phyloP scores from a whole-genome alignment of 1,284 basidiomycete species.

The Melanopsichium pennsylvanicum region DNA sequence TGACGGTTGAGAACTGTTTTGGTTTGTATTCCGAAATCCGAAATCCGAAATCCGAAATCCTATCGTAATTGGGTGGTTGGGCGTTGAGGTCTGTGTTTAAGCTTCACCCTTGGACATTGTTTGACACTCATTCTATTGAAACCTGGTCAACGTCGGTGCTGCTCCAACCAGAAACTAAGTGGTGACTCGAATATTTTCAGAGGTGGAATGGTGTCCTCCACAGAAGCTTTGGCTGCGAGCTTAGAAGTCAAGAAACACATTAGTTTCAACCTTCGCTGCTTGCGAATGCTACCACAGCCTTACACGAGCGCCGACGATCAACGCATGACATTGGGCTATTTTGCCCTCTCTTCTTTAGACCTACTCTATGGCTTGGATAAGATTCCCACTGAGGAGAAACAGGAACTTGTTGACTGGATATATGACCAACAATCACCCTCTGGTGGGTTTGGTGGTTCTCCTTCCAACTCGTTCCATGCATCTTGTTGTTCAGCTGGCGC shows the following conservation, averaged over 20 bases:
- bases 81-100: neutral
- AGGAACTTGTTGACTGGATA: slow-evolving; percentile 73
- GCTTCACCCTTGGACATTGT: slow-evolving; percentile 2
- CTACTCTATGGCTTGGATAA: slow-evolving; percentile 40
- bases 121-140: no score
- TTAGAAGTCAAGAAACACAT: slow-evolving; percentile 45
- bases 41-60: slow-evolving; percentile 2
- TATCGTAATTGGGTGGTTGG: no score
- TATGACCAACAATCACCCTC: slow-evolving; percentile 78
- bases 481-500: neutral
- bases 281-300: slow-evolving; percentile 54
- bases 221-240: neutral
- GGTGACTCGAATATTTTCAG: no score
- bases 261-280: slow-evolving; percentile 55
- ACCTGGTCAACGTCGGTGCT: no score
- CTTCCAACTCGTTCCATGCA: neutral
- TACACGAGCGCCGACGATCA: slow-evolving; percentile 60
- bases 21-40: no score
- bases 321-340: slow-evolving; percentile 62
- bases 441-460: slow-evolving; percentile 53
- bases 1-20: no score
- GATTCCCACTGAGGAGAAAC: slow-evolving; percentile 19
- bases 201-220: no score
- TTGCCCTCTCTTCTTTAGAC: slow-evolving; percentile 58
- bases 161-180: no score